Evolutionary conservation across 257 asterid species (phyloP).

Genomic region (Linderniella brevidens): DNA sequence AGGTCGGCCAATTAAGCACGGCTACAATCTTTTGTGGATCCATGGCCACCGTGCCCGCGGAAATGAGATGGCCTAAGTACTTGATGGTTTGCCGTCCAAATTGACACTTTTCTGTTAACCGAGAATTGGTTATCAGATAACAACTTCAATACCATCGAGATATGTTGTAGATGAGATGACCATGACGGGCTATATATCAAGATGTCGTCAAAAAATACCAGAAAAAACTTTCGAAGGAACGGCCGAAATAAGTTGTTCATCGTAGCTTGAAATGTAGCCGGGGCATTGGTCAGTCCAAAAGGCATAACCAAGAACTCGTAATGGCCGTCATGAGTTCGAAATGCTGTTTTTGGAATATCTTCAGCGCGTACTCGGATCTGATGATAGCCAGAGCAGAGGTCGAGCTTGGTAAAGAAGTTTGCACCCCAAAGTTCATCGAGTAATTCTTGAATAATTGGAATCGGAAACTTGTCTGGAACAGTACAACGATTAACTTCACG

Average conservation of each 20-base stretch:
- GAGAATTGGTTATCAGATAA: neutral
- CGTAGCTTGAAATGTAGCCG: neutral
- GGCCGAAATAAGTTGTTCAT: slow-evolving; percentile 1
- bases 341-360: neutral
- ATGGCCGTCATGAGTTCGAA: neutral
- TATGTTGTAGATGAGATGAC: neutral
- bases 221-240: neutral
- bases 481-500: neutral
- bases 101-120: neutral
- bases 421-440: neutral
- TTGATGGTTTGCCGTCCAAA: neutral
- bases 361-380: neutral
- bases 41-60: neutral
- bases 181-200: neutral
- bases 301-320: slow-evolving; percentile 1
- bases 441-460: neutral
- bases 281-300: neutral
- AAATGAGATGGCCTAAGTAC: neutral
- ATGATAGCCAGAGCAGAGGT: neutral
- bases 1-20: neutral
- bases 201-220: slow-evolving; percentile 1
- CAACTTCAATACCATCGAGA: neutral
- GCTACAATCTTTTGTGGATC: neutral
- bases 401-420: neutral
- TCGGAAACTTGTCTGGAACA: neutral